Base-by-base conservation (phyloP, 106 monocot species). In the Ottelia alismoides region DNA sequence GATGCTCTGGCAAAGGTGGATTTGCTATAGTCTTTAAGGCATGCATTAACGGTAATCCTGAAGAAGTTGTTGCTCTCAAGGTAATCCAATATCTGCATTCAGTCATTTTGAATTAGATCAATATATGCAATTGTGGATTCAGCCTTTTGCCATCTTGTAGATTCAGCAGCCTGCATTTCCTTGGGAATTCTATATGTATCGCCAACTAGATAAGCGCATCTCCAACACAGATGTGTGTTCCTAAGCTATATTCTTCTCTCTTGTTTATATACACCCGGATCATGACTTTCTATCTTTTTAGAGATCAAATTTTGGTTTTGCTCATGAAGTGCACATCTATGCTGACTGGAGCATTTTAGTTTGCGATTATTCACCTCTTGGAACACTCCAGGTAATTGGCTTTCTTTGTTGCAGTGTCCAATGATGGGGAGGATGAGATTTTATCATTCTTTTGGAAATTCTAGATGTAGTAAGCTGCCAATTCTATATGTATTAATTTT, bases 161-260 rank as follows among this genome's bases (percentile, higher is more conserved):
- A 76, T 96, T 64, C 88, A 96, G 29, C 75, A 55, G 28, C 94
- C 88, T 50, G 52, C 84, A 49, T 96, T 78, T 70, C 74, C 88
- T 65, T 96, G 88, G 94, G 94, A 96, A 74, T 96, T 96, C 56
- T 84, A 94, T 50, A 81, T 88, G 75, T 94, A 94, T 65, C 80
- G 88, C 16, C 76, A 65, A 54, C 84, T 96, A 55, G 94, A 96
- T 58, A 69, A 57, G 56, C 80, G 65, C 47, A 79, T 96, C 52
- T 26, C 65, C 22, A 72, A 71, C 61, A 45, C 12, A 40, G 78
- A 88, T 80, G 94, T 96, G 55, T 55, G 64, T 20, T n/a, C n/a
- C n/a, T 17, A 51, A 2, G 14, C 18, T 19, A 2, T 22, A 11
- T 50, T 46, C 11, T 12, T 29, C 27, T 30, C 9, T 23, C 12